Base-by-base conservation (phyloP, 306 rosid genomes). In the Bauhinia variegata region DNA sequence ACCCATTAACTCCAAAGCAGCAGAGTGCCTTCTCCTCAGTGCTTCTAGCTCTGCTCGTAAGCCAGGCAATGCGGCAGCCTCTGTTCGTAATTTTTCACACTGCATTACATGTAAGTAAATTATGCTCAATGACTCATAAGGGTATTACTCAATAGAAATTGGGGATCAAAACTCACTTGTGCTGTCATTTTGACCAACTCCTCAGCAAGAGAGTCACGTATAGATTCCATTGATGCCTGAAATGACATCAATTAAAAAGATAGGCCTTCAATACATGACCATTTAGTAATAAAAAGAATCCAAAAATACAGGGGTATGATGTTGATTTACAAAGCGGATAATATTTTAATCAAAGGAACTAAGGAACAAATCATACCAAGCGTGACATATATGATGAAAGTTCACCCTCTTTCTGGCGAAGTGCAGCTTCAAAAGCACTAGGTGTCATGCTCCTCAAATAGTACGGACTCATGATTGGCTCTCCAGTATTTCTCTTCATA, bases 321-420 rank as follows among this genome's bases (percentile, higher is more conserved):
- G n/a, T n/a, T n/a, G n/a, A n/a, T n/a, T n/a, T n/a, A n/a, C n/a
- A n/a, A n/a, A n/a, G n/a, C 14, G 51, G 33, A 50, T 19, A 52
- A 16, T 28, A 0, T 11, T 41, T 67, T 53, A 56, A 19, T 41
- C 11, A 37, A 62, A 61, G 59, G 39, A 70, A 63, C 32, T 58
- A 55, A 65, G 65, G 64, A 60, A 67, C 30, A 60, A 58, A 70
- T 43, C 89, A 43, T 80, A 93, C 99, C 99, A 91, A 49, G 75
- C 97, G 99, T 54, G 96, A 91, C 89, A 88, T 80, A 81, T 95
- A 95, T 17, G 97, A 95, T 71, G 97, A 89, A 80, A 95, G 97
- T 84, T 95, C 99, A 36, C 99, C 99, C 86, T 91, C 99, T 85
- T 95, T 95, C 74, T 95, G 97, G 67, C 99, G 96, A 77, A 95